Percentiles rank a stretch among this genome's conserved stretches.
phyloP scores from a whole-genome alignment of 2,329 filamentous ascomycete genomes.

The Didymella pinodella region DNA sequence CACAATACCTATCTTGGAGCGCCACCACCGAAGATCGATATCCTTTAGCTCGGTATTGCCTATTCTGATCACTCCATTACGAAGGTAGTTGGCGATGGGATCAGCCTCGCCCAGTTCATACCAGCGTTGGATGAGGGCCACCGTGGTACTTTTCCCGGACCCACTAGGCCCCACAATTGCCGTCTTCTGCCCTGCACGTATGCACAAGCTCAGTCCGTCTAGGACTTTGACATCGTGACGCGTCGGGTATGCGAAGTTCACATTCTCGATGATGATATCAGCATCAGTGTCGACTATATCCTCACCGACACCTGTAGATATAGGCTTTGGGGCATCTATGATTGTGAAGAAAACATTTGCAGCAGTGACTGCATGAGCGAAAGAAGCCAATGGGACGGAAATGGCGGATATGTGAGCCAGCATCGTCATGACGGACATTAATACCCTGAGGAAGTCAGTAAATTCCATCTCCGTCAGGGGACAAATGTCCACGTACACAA shows the following conservation, averaged over 20 bases:
- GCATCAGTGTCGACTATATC: conserved; percentile 21
- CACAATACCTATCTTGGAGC: conserved; percentile 88
- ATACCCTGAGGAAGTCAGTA: conserved; percentile 26
- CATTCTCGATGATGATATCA: conserved; percentile 33
- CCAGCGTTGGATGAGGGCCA: conserved; percentile 88
- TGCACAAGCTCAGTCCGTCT: conserved; percentile 75
- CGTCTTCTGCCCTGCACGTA: conserved; percentile 90
- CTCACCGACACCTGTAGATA: conserved; percentile 20
- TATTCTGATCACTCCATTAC: conserved; percentile 34
- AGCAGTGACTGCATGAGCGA: conserved; percentile 27
- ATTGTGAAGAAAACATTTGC: conserved; percentile 34
- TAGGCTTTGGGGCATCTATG: conserved; percentile 36
- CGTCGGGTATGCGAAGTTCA: conserved; percentile 38
- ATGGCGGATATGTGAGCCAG: conserved; percentile 28
- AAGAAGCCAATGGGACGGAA: conserved; percentile 31
- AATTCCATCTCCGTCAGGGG: not conserved
- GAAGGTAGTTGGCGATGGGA: conserved; percentile 27
- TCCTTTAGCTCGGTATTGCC: conserved; percentile 68
- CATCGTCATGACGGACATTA: conserved; percentile 38
- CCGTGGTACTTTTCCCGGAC: conserved; percentile 90
- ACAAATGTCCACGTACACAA: conserved; percentile 25
- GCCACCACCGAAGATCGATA: conserved; percentile 86
- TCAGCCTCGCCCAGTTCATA: conserved; percentile 65
- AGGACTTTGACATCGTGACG: conserved; percentile 86
- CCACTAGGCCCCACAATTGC: conserved; percentile 92